These are phyloP conservation scores for Priceomyces haplophilus DNA, from an alignment of 805 yeast species.

Conservation along the genomic window DNA sequence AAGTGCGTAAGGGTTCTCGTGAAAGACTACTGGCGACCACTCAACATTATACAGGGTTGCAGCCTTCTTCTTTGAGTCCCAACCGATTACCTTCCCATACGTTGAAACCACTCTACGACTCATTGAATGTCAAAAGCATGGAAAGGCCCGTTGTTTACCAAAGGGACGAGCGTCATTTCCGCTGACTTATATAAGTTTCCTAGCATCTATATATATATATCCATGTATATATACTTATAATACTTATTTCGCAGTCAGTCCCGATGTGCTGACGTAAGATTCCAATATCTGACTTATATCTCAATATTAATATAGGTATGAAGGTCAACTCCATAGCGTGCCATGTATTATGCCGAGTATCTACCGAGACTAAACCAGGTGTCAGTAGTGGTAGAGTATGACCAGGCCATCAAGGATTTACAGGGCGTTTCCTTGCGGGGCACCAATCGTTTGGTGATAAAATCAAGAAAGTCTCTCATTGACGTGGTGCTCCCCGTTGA, in stretches of 20 bases:
- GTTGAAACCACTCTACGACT: conserved; percentile 2
- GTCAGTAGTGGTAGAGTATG: conserved; percentile 11
- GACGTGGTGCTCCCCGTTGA: conserved; percentile 1
- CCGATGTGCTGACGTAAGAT: no score
- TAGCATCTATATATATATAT: no score
- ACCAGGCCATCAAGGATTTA: conserved; percentile 8
- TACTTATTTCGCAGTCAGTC: no score
- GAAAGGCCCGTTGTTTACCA: not conserved
- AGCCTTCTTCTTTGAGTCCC: not conserved
- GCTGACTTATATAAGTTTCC: not conserved
- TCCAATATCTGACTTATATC: no score
- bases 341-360: conserved; percentile 22
- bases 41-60: not conserved
- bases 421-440: conserved; percentile 7
- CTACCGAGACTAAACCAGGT: conserved; percentile 21
- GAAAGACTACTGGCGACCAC: not conserved
- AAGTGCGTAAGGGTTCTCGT: not conserved
- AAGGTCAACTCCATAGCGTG: no score
- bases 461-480: not conserved
- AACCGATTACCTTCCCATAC: not conserved
- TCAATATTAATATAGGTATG: not conserved
- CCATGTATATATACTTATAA: no score
- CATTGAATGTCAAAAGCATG: not conserved
- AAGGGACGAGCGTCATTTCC: not conserved
- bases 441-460: conserved; percentile 1